These are phyloP conservation scores for Otatea glauca DNA, from an alignment of 176 grass and related monocot species.

Conservation along the genomic window DNA sequence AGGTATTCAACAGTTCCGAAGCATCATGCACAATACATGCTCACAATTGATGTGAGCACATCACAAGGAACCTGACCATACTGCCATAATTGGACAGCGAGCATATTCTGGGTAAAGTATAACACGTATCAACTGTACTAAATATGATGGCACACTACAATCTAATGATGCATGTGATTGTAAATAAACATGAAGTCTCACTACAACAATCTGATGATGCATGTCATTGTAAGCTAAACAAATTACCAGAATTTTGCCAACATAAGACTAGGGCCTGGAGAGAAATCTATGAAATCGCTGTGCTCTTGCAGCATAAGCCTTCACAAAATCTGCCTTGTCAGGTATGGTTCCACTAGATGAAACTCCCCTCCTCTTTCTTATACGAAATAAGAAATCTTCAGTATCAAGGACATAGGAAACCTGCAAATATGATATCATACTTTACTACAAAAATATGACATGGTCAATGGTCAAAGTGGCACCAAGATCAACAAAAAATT, in stretches of 20 bases:
- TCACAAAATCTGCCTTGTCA: slow-evolving; percentile 6
- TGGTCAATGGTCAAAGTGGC: neutral
- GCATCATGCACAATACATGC: neutral
- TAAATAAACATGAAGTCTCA: neutral
- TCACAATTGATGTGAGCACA: slow-evolving; percentile 1
- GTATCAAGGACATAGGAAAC: slow-evolving; percentile 74
- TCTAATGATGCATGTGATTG: neutral
- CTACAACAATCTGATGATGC: slow-evolving; percentile 10
- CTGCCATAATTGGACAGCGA: neutral
- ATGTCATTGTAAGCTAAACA: neutral
- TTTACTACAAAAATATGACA: neutral
- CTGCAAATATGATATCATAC: slow-evolving; percentile 35
- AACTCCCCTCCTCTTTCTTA: slow-evolving; percentile 55
- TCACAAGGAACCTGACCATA: neutral
- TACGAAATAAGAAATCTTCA: slow-evolving; percentile 68
- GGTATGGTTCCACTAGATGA: slow-evolving; percentile 26
- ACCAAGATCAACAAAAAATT: neutral
- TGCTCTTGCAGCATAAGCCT: slow-evolving; percentile 33
- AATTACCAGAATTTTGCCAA: slow-evolving; percentile 43
- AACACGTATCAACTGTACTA: neutral
- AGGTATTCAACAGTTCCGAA: neutral
- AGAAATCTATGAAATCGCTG: slow-evolving; percentile 42
- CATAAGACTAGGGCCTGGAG: slow-evolving; percentile 39
- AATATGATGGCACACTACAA: neutral
- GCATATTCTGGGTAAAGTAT: neutral